Conservation (phyloP, 2,329 filamentous ascomycete species). For the Claviceps digitariae region DNA sequence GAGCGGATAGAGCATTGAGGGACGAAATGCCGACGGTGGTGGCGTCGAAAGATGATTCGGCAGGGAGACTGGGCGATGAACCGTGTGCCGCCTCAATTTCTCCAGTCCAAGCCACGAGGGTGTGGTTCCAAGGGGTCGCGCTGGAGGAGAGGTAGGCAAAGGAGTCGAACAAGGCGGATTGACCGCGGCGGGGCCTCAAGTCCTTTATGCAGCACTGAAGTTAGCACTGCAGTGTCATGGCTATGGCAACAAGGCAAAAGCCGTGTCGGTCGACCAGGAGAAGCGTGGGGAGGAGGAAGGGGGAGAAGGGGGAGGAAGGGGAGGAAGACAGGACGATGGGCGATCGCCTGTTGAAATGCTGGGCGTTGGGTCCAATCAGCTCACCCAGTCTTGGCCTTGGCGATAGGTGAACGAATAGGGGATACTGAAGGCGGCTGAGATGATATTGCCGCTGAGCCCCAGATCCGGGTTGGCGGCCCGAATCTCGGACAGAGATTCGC, state of each 20-base stretch:
- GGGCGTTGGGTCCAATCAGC: conserved; percentile 11
- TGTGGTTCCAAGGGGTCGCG: conserved; percentile 78
- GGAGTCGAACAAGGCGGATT: conserved; percentile 84
- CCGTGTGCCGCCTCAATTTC: conserved; percentile 52
- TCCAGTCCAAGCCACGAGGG: conserved; percentile 86
- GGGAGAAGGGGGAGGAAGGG: not conserved
- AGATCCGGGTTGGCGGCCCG: conserved; percentile 42
- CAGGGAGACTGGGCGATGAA: conserved; percentile 28
- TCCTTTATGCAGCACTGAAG: conserved; percentile 35
- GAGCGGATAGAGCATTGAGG: conserved; percentile 63
- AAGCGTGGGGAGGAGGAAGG: not conserved
- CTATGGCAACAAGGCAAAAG: not conserved
- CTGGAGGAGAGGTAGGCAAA: conserved; percentile 80
- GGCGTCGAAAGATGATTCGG: conserved; percentile 34
- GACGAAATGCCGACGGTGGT: conserved; percentile 38
- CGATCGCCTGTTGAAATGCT: not conserved
- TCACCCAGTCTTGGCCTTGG: conserved; percentile 47
- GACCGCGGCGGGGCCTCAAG: conserved; percentile 64
- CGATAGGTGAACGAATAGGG: conserved; percentile 46
- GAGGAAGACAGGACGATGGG: not conserved
- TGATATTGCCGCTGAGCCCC: conserved; percentile 48
- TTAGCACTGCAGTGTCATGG: not conserved
- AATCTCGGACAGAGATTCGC: conserved; percentile 41
- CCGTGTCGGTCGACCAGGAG: not conserved
- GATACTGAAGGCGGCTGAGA: conserved; percentile 52